phyloP scores from a whole-genome alignment of 2,329 filamentous ascomycete genomes.

The Trichoderma guizhouense region DNA sequence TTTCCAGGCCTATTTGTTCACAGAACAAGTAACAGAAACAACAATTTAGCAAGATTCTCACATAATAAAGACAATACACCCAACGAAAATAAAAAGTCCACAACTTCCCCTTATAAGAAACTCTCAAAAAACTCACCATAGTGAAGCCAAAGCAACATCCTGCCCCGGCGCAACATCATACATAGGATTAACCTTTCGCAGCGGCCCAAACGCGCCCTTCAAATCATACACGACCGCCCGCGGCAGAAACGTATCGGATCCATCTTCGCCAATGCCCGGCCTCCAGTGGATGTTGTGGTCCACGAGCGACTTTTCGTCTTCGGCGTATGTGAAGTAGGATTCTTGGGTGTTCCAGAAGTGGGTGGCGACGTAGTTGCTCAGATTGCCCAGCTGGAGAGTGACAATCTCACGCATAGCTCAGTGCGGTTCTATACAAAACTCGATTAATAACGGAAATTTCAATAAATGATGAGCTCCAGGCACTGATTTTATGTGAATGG shows the following conservation, averaged over 20 bases:
- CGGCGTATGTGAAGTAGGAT: conserved; percentile 90
- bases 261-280: conserved; percentile 75
- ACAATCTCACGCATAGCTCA: conserved; percentile 86
- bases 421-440: neutral
- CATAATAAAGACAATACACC: too few relatives aligned
- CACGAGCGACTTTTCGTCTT: conserved; percentile 33
- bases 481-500: neutral
- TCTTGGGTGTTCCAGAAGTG: conserved; percentile 99
- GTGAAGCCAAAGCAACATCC: conserved; percentile 29
- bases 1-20: conserved; percentile 56
- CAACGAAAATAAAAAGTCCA: too few relatives aligned
- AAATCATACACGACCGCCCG: conserved; percentile 91
- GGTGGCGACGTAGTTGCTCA: conserved; percentile 87
- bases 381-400: conserved; percentile 87
- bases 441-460: neutral
- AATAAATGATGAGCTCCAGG: neutral
- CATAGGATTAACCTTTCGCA: conserved; percentile 82
- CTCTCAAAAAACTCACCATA: conserved; percentile 33
- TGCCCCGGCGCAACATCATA: conserved; percentile 57
- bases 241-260: conserved; percentile 87
- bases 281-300: conserved; percentile 76
- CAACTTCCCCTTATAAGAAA: neutral
- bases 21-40: neutral
- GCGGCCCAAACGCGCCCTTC: conserved; percentile 86
- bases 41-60: neutral